Percentiles rank a stretch among this genome's conserved stretches.
phyloP scores from a whole-genome alignment of 2,329 filamentous ascomycete genomes.

The Trichoderma hamatum region DNA sequence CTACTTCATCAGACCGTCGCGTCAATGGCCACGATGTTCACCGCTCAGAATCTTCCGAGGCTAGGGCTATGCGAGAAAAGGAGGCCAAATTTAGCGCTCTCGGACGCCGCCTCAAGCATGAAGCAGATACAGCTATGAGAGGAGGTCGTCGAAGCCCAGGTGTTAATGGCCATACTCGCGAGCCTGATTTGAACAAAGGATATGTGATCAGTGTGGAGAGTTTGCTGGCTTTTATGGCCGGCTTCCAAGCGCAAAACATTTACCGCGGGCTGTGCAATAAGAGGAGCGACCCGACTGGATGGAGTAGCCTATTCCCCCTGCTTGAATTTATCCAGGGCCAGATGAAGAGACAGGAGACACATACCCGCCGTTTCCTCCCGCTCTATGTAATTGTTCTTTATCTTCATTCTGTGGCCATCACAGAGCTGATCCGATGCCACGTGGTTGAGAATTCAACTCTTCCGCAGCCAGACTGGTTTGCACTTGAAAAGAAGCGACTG shows the following conservation, averaged over 20 bases:
- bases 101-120: conserved; percentile 58
- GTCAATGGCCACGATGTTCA: conserved; percentile 40
- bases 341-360: conserved; percentile 41
- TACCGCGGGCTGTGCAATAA: conserved; percentile 49
- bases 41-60: conserved; percentile 33
- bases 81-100: conserved; percentile 45
- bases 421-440: conserved; percentile 49
- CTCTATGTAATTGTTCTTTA: conserved; percentile 48
- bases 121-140: conserved; percentile 51
- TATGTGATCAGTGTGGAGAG: conserved; percentile 53
- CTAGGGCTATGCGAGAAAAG: conserved; percentile 40
- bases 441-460: conserved; percentile 35
- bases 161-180: conserved; percentile 31
- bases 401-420: conserved; percentile 49
- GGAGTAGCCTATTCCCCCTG: conserved; percentile 52
- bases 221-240: conserved; percentile 56
- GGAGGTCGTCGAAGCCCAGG: conserved; percentile 32
- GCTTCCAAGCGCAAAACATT: conserved; percentile 55
- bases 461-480: conserved; percentile 16
- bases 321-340: conserved; percentile 45
- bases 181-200: conserved; percentile 46
- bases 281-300: conserved; percentile 45
- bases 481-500: conserved; percentile 20
- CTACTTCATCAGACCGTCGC: conserved; percentile 35
- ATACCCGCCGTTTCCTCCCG: conserved; percentile 41